A percentile compares a stretch with the other conserved stretches of the same genome.
Evolutionary conservation across 2,329 filamentous ascomycete species (phyloP).

Genomic region (Exophiala sideris): DNA sequence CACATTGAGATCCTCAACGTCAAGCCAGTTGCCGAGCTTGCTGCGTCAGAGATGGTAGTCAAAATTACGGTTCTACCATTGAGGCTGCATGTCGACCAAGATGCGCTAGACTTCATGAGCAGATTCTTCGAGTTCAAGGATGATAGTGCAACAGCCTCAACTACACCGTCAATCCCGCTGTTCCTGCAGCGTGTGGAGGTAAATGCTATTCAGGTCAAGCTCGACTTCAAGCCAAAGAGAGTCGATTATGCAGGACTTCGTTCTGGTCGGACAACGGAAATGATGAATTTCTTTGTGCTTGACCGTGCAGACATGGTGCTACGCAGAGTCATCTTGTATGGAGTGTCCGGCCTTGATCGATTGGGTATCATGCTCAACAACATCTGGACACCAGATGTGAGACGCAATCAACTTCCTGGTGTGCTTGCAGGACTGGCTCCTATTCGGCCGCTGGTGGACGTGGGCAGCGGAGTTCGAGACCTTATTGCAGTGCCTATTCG

Average conservation of each 20-base stretch:
- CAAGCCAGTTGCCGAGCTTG: conserved; percentile 75
- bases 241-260: conserved; percentile 91
- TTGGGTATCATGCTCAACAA: conserved; percentile 88
- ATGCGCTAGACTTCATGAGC: conserved; percentile 93
- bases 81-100: conserved; percentile 91
- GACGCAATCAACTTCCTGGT: conserved; percentile 79
- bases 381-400: conserved; percentile 94
- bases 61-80: conserved; percentile 76
- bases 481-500: conserved; percentile 84
- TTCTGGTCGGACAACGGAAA: conserved; percentile 91
- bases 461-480: conserved; percentile 81
- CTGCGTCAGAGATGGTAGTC: conserved; percentile 84
- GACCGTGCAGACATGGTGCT: conserved; percentile 85
- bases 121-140: conserved; percentile 98
- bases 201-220: conserved; percentile 74
- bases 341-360: conserved; percentile 83
- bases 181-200: conserved; percentile 91
- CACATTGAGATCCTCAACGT: conserved; percentile 86
- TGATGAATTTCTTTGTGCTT: conserved; percentile 97
- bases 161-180: conserved; percentile 66
- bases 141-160: conserved; percentile 53
- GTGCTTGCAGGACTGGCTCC: conserved; percentile 86
- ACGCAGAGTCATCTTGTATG: conserved; percentile 87
- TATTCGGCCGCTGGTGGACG: conserved; percentile 85
- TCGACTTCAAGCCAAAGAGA: conserved; percentile 98